These are phyloP conservation scores for Bryoerythrophyllum caledonicum DNA, from an alignment of 225 moss, liverwort and hornwort genomes.

Conservation along the genomic window DNA sequence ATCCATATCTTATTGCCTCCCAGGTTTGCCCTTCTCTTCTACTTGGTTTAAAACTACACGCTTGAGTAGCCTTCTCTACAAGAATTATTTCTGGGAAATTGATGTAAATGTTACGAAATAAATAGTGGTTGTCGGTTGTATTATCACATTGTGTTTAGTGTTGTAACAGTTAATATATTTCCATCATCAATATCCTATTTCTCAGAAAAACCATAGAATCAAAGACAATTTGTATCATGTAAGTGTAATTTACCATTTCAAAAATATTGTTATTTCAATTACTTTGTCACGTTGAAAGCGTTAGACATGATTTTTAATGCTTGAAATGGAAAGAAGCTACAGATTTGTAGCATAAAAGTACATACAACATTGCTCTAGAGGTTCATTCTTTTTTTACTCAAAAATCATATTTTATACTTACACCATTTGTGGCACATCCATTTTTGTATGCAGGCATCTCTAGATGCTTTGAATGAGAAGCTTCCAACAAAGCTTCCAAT, in stretches of 20 bases:
- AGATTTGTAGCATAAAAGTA: neutral
- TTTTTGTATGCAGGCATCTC: constrained; percentile 37
- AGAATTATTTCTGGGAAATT: no score
- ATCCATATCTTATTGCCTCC: constrained; percentile 39
- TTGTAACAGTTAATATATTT: no score
- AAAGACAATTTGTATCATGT: no score
- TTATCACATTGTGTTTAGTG: no score
- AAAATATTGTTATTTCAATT: neutral
- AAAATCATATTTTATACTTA: neutral
- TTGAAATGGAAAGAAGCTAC: neutral
- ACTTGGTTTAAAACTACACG: neutral
- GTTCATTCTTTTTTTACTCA: no score
- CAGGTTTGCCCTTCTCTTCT: no score
- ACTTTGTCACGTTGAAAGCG: neutral
- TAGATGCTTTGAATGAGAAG: constrained; percentile 55
- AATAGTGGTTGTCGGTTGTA: no score
- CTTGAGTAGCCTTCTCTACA: no score
- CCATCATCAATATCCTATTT: no score
- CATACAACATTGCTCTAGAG: neutral
- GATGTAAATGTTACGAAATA: no score
- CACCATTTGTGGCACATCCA: neutral
- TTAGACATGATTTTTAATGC: neutral
- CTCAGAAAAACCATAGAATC: no score
- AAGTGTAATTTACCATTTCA: neutral
- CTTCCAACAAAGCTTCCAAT: constrained; percentile 47